Evolutionary conservation across 2,329 filamentous ascomycete species (phyloP).

Genomic region (Cercospora berteroae): DNA sequence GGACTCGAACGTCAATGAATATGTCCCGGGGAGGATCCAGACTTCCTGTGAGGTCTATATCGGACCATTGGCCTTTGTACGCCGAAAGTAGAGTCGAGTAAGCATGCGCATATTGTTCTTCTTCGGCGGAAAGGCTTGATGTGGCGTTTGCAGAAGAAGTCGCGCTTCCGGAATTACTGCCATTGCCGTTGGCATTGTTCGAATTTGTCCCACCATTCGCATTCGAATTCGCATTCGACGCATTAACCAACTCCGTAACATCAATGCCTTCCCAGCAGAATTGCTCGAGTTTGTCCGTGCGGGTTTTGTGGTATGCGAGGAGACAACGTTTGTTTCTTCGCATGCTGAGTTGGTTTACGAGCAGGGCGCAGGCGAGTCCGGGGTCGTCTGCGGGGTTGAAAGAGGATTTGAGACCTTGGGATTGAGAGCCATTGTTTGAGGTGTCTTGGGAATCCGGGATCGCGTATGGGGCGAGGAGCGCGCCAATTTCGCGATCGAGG

Average conservation of each 20-base stretch:
- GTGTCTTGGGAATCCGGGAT: constrained; percentile 48
- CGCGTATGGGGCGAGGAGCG: constrained; percentile 72
- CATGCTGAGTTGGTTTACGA: constrained; percentile 94
- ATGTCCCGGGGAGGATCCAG: constrained; percentile 91
- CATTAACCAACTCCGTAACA: constrained; percentile 62
- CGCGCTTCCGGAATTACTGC: neutral
- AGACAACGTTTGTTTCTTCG: constrained; percentile 93
- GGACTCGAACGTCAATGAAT: constrained; percentile 92
- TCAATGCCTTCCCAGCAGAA: constrained; percentile 90
- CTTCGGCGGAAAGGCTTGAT: constrained; percentile 73
- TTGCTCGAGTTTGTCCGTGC: constrained; percentile 87
- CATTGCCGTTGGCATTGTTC: constrained; percentile 12
- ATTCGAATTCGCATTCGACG: constrained; percentile 43
- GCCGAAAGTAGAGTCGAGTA: constrained; percentile 91
- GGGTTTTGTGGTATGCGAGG: constrained; percentile 86
- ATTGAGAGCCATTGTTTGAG: constrained; percentile 1
- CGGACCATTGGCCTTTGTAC: constrained; percentile 97
- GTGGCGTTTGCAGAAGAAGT: constrained; percentile 10
- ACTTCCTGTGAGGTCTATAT: constrained; percentile 91
- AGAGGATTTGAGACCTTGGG: constrained; percentile 56
- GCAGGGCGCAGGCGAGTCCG: constrained; percentile 78
- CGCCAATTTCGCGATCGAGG: constrained; percentile 78
- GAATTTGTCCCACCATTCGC: constrained; percentile 12
- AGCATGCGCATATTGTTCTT: constrained; percentile 91
- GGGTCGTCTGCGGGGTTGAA: constrained; percentile 84